phyloP scores from a whole-genome alignment of 441 rosid genomes.

The Cnidoscolus chayamansa region DNA sequence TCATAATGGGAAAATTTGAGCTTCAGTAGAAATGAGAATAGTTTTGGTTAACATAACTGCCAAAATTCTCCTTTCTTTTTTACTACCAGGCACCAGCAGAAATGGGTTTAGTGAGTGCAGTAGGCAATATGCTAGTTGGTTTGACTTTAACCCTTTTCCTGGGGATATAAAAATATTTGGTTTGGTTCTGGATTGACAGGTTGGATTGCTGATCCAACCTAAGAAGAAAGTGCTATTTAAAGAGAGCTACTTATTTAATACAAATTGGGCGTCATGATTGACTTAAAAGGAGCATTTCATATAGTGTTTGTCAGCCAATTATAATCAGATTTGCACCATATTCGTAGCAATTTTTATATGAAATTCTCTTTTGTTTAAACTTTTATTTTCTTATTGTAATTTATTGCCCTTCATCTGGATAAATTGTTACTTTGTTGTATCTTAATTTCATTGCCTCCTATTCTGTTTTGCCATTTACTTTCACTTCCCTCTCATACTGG shows the following conservation, averaged over 20 bases:
- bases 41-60: not conserved
- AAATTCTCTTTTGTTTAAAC: too few relatives aligned
- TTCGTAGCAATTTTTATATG: not conserved
- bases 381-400: not conserved
- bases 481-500: not conserved
- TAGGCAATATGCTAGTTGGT: not conserved
- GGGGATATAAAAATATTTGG: not conserved
- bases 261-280: not conserved
- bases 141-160: not conserved
- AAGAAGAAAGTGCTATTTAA: not conserved
- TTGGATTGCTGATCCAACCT: not conserved
- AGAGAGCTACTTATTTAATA: not conserved
- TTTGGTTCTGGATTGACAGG: not conserved
- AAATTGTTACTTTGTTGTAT: not conserved
- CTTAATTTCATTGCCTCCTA: conserved; percentile 20
- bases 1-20: not conserved
- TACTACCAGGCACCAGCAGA: not conserved
- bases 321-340: not conserved
- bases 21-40: not conserved
- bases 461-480: conserved; percentile 10
- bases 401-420: not conserved
- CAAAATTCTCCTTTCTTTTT: not conserved
- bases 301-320: not conserved
- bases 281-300: not conserved
- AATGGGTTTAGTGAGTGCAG: not conserved